These are phyloP conservation scores for Sanghuangporus weigelae DNA, from an alignment of 1,284 basidiomycete genomes.

Conservation along the genomic window DNA sequence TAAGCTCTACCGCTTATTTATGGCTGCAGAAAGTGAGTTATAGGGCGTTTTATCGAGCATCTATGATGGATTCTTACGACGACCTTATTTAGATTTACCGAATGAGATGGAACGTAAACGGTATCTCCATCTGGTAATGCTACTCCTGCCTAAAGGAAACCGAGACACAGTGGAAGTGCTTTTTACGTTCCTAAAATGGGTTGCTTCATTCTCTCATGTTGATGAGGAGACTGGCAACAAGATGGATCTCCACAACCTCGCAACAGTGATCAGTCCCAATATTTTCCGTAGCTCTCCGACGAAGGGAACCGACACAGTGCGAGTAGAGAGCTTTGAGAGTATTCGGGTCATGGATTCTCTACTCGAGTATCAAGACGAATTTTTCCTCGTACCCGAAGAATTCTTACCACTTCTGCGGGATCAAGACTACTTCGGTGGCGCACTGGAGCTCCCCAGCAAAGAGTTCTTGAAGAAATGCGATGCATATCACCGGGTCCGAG, in stretches of 20 bases:
- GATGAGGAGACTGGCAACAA: constrained; percentile 98
- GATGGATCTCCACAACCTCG: constrained; percentile 96
- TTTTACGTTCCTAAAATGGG: constrained; percentile 99
- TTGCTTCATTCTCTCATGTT: constrained; percentile 97
- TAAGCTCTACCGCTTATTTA: constrained; percentile 86
- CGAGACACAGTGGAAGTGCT: constrained; percentile 97
- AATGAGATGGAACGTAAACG: constrained; percentile 76
- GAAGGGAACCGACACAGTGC: constrained; percentile 79
- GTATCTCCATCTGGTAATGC: constrained; percentile 81
- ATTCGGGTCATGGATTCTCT: constrained; percentile 82
- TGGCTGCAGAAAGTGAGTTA: constrained; percentile 82
- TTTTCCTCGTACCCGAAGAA: constrained; percentile 85
- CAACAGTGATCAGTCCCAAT: constrained; percentile 97
- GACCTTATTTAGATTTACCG: constrained; percentile 54
- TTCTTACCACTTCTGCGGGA: constrained; percentile 79
- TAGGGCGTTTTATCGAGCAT: neutral
- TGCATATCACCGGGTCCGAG: constrained; percentile 57
- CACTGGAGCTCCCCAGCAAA: constrained; percentile 79
- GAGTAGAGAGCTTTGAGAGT: constrained; percentile 91
- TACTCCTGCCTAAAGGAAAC: constrained; percentile 89
- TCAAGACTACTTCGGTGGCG: constrained; percentile 80
- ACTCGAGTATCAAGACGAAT: constrained; percentile 92
- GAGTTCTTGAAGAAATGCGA: constrained; percentile 90
- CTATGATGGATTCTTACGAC: neutral
- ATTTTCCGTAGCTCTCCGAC: constrained; percentile 73